Conservation (phyloP, 164 flowering plant genomes). For the Protea cynaroides region DNA sequence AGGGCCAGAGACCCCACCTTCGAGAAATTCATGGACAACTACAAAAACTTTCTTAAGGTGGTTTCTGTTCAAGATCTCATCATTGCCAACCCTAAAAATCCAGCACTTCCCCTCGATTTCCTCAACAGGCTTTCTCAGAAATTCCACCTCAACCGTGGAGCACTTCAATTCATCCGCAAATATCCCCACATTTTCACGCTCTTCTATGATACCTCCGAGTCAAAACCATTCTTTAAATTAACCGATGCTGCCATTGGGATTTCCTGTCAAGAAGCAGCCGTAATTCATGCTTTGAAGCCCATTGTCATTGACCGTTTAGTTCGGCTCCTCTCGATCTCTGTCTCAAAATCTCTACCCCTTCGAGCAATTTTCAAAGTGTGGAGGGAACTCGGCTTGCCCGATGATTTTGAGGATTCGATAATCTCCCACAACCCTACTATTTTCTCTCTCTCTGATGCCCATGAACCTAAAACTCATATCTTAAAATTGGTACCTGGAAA, state of each 20-base stretch:
- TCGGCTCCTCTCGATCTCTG: constrained; percentile 62
- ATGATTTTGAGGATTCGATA: constrained; percentile 79
- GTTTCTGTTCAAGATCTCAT: constrained; percentile 75
- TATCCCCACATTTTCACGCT: constrained; percentile 73
- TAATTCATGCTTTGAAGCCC: constrained; percentile 34
- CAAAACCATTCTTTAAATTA: constrained; percentile 43
- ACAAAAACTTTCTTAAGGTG: constrained; percentile 72
- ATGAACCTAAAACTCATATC: constrained; percentile 73
- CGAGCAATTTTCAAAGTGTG: constrained; percentile 80
- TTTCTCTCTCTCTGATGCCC: constrained; percentile 41
- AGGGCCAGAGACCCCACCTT: constrained; percentile 71
- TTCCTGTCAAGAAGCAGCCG: constrained; percentile 35
- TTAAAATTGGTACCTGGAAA: constrained; percentile 36
- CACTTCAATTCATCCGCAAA: constrained; percentile 60
- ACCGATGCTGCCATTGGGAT: constrained; percentile 49
- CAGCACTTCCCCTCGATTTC: constrained; percentile 52
- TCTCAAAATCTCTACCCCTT: constrained; percentile 55
- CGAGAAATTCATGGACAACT: constrained; percentile 76
- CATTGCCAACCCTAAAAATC: constrained; percentile 44
- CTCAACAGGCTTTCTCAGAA: constrained; percentile 67
- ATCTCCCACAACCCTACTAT: constrained; percentile 40
- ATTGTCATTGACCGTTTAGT: constrained; percentile 48
- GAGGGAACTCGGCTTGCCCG: constrained; percentile 90
- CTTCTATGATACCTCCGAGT: constrained; percentile 32
- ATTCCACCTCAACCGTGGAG: constrained; percentile 83